A percentile compares a stretch with the other conserved stretches of the same genome.
Conservation (phyloP, 2,329 filamentous ascomycete species). For the Pyricularia grisea region DNA sequence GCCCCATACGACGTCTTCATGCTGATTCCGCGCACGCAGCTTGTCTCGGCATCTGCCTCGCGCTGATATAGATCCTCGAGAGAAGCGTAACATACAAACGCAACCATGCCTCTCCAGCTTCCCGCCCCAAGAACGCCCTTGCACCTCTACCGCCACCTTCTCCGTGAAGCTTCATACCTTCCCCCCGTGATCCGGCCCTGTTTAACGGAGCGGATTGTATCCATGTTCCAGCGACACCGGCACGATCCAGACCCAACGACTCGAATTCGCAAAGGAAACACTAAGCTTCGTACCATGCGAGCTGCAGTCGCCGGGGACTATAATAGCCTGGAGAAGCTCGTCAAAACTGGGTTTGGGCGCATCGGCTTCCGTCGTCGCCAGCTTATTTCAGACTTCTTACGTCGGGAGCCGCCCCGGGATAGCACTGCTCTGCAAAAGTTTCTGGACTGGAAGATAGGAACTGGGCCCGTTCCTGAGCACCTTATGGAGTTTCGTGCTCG, state of each 20-base stretch:
- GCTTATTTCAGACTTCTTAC: conserved; percentile 31
- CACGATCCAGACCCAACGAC: conserved; percentile 12
- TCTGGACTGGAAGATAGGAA: neutral
- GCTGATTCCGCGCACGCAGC: neutral
- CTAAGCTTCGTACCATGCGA: conserved; percentile 35
- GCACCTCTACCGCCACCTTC: conserved; percentile 47
- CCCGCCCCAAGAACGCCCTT: conserved; percentile 17
- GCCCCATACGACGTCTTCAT: neutral
- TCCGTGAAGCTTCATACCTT: conserved; percentile 52
- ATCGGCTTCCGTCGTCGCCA: conserved; percentile 39
- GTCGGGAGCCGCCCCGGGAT: neutral
- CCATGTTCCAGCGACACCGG: conserved; percentile 34
- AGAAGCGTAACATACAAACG: neutral
- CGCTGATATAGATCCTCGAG: neutral
- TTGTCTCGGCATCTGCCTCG: neutral
- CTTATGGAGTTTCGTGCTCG: neutral
- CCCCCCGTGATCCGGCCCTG: conserved; percentile 38
- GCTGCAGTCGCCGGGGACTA: conserved; percentile 43
- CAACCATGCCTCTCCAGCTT: conserved; percentile 5
- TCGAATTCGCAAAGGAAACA: conserved; percentile 30
- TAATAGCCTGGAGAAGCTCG: conserved; percentile 34
- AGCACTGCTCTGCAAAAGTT: neutral
- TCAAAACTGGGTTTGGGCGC: conserved; percentile 42
- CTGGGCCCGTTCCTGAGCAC: neutral
- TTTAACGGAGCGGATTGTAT: conserved; percentile 31